Percentiles rank a stretch among this genome's conserved stretches.
Evolutionary conservation across 257 asterid species (phyloP).

Genomic region (Salvia splendens): DNA sequence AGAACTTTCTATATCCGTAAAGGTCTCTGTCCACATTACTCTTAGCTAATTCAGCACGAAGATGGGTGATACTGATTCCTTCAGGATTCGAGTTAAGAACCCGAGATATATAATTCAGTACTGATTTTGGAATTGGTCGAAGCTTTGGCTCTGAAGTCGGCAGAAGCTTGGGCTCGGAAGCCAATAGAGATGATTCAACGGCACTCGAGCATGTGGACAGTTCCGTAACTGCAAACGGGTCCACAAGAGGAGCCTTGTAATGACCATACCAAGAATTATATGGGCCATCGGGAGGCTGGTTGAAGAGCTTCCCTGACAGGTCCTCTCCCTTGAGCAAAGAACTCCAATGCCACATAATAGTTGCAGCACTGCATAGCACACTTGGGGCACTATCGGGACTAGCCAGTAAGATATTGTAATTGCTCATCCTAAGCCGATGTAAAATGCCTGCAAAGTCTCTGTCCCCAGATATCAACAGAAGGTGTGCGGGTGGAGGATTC

Average conservation of each 20-base stretch:
- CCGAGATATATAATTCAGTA: slow-evolving; percentile 49
- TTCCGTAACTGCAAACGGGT: slow-evolving; percentile 59
- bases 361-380: slow-evolving; percentile 87
- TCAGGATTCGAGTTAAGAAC: slow-evolving; percentile 57
- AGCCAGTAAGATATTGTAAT: slow-evolving; percentile 83
- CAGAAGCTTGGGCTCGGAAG: slow-evolving; percentile 39
- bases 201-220: slow-evolving; percentile 39
- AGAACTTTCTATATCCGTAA: slow-evolving; percentile 72
- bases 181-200: slow-evolving; percentile 35
- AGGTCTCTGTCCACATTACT: slow-evolving; percentile 58
- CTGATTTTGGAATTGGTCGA: slow-evolving; percentile 63
- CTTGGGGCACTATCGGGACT: slow-evolving; percentile 60
- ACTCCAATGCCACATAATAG: slow-evolving; percentile 95
- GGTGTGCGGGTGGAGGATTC: slow-evolving; percentile 98
- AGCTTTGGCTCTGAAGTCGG: slow-evolving; percentile 43
- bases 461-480: slow-evolving; percentile 84
- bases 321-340: slow-evolving; percentile 73
- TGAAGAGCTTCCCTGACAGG: slow-evolving; percentile 73
- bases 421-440: slow-evolving; percentile 84
- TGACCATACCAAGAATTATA: slow-evolving; percentile 88
- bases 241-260: slow-evolving; percentile 68
- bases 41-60: slow-evolving; percentile 59
- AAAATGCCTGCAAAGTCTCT: slow-evolving; percentile 78
- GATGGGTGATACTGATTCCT: slow-evolving; percentile 58
- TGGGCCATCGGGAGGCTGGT: slow-evolving; percentile 97